These are phyloP conservation scores for Arabis hirsuta DNA, from an alignment of 345 rosid species.

Conservation along the genomic window DNA sequence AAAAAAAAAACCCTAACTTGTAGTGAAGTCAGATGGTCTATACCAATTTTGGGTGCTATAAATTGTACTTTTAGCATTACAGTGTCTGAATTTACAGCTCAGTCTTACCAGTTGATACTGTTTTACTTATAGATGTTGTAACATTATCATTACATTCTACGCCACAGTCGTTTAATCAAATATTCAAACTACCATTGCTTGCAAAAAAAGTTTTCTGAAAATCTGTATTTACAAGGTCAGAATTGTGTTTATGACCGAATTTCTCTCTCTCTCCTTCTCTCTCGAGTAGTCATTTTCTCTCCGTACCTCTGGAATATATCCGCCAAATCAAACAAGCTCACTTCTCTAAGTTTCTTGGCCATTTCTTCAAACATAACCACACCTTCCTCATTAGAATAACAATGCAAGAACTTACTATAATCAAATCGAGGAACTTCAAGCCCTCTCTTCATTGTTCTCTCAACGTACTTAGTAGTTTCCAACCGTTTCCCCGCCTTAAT, in stretches of 20 bases:
- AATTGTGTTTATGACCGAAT: constrained; percentile 20
- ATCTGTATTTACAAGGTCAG: background rate
- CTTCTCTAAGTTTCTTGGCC: constrained; percentile 67
- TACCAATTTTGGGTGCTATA: background rate
- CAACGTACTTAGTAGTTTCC: constrained; percentile 78
- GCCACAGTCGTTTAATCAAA: background rate
- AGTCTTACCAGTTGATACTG: background rate
- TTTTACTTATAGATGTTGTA: background rate
- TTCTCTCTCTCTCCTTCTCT: constrained; percentile 69
- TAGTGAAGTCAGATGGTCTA: constrained; percentile 1
- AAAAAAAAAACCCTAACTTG: constrained; percentile 8
- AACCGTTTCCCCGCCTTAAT: constrained; percentile 76
- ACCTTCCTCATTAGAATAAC: constrained; percentile 78
- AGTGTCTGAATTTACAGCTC: constrained; percentile 14
- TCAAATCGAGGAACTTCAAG: constrained; percentile 84
- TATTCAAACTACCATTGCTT: background rate
- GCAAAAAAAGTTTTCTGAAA: constrained; percentile 5
- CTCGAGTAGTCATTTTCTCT: constrained; percentile 85
- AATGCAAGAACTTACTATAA: constrained; percentile 82
- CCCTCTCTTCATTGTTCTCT: constrained; percentile 69
- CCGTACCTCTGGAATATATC: constrained; percentile 80
- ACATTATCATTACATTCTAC: background rate
- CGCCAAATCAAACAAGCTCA: constrained; percentile 75
- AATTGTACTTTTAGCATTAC: constrained; percentile 13
- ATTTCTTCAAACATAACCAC: constrained; percentile 71